Base-by-base conservation (phyloP, 768 basidiomycete species). In the Saitozyma sp. region DNA sequence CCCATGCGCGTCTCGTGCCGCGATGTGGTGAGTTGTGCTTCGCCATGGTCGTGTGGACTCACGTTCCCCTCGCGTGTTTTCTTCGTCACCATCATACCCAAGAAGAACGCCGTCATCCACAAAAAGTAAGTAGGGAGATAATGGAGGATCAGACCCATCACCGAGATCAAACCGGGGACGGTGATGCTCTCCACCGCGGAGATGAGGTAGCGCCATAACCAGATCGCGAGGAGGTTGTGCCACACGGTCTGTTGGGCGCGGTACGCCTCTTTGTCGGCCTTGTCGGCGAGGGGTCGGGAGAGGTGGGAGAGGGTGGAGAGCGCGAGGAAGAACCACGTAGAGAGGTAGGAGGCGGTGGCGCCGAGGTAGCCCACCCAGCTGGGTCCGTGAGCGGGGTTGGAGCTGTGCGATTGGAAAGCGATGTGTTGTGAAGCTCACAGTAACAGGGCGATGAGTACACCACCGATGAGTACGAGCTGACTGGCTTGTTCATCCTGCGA, bases 221-320 rank as follows among this genome's bases (percentile, higher is more conserved):
- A 75, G 41, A 75, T 73, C 0, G 74, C 74, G 13, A 75, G 62
- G 29, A 70, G 65, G 45, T 73, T 73, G 54, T 75, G 70, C 69
- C 69, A 73, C 19, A 70, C 59, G 14, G 57, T 71, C 58, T 67
- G 65, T 43, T 75, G 73, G 2, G 48, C 41, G 10, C 53, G 61
- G 61, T 65, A 74, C 1, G 50, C 58, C 10, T 62, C 54, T 3
- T 58, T 53, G 13, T 66, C 61, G 46, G 56, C 54, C n/a, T 48
- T 48, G 58, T 51, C 39, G 14, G 64, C 71, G 6, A 71, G 50
- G 37, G 54, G 45, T 43, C n/a, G 10, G 17, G 42, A 43, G 54
- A 62, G 52, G 39, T 46, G 59, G 37, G 65, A 61, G 59, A 71
- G 62, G 11, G 74, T 73, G 8, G 60, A 56, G 29, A 71, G 49